Percentiles rank a stretch among this genome's conserved stretches.
Evolutionary conservation across 768 basidiomycete species (phyloP).

Genomic region (Pleurotus pulmonarius): DNA sequence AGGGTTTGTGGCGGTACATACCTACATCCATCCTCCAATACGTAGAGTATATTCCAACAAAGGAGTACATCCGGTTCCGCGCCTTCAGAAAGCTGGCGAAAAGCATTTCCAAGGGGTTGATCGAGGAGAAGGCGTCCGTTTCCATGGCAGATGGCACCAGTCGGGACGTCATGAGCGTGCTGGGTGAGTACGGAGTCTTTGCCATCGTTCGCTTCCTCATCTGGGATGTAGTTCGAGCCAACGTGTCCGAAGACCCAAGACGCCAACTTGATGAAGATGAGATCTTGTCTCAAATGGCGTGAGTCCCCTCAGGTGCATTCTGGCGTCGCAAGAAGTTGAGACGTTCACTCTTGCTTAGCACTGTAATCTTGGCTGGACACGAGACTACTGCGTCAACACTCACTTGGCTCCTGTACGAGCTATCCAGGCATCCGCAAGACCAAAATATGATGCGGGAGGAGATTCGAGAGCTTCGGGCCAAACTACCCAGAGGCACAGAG

Average conservation of each 20-base stretch:
- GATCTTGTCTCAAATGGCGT: slow-evolving; percentile 23
- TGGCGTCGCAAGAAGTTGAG: not conserved
- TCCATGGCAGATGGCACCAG: slow-evolving; percentile 1
- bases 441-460: slow-evolving; percentile 47
- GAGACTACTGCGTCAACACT: slow-evolving; percentile 39
- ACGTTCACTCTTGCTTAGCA: not conserved
- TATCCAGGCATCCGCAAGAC: slow-evolving; percentile 37
- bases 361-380: slow-evolving; percentile 22
- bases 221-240: slow-evolving; percentile 13
- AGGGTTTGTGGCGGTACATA: slow-evolving; percentile 2
- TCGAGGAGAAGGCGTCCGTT: not conserved
- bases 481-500: not conserved
- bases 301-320: not conserved
- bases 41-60: slow-evolving; percentile 5
- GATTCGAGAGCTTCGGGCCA: slow-evolving; percentile 21
- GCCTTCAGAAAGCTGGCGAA: not conserved
- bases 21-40: not conserved
- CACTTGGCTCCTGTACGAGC: slow-evolving; percentile 42
- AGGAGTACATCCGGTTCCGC: not conserved
- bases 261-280: slow-evolving; percentile 18
- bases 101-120: not conserved
- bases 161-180: slow-evolving; percentile 31
- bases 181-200: slow-evolving; percentile 18
- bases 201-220: not conserved
- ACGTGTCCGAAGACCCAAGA: slow-evolving; percentile 11